Percentiles rank a stretch among this genome's conserved stretches.
These are phyloP conservation scores for Fragaria ananassa DNA, from an alignment of 306 rosid genomes.

Conservation along the genomic window DNA sequence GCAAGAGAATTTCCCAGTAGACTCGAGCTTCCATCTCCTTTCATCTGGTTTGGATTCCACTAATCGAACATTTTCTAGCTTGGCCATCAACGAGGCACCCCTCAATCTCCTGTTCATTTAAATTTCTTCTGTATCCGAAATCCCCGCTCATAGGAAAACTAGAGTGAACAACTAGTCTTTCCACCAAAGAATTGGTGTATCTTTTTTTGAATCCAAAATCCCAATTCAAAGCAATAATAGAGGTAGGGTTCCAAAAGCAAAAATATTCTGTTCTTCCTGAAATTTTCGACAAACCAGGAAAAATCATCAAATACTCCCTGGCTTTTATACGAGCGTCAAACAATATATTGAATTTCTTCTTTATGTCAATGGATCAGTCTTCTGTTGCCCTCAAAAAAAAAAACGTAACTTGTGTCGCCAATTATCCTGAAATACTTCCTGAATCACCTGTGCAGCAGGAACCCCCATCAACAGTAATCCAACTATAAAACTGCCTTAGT, in stretches of 20 bases:
- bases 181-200: no score
- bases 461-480: background rate
- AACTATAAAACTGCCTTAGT: background rate
- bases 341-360: background rate
- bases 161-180: no score
- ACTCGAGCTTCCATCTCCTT: no score
- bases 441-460: background rate
- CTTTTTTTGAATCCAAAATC: background rate
- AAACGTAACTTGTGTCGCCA: background rate
- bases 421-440: background rate
- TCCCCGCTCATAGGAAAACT: no score
- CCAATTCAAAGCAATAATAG: background rate
- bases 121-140: no score
- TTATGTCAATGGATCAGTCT: background rate
- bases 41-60: no score
- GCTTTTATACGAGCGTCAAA: background rate
- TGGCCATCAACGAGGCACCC: no score
- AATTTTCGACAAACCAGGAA: background rate
- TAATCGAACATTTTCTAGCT: no score
- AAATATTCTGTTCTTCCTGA: background rate
- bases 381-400: no score
- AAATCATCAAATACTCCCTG: background rate
- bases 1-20: no score
- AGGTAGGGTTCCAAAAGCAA: background rate
- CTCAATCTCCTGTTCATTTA: no score